These are phyloP conservation scores for Phytophthora pseudosyringae DNA, from an alignment of 352 stramenopile species.

Conservation along the genomic window DNA sequence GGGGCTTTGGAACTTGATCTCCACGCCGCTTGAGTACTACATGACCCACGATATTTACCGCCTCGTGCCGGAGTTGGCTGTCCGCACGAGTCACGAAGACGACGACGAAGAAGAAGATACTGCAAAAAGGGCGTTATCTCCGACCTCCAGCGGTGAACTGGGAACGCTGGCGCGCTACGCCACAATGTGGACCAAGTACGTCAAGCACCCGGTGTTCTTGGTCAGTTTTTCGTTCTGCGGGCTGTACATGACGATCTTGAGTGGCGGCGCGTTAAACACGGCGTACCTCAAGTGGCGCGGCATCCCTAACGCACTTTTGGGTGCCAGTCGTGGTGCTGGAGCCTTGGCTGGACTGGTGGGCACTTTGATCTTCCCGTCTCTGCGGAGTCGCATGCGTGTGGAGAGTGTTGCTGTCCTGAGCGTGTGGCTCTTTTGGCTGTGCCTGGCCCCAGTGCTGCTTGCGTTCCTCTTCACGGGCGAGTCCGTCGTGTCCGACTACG, in stretches of 20 bases:
- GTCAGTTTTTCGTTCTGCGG: conserved; percentile 59
- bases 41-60: conserved; percentile 78
- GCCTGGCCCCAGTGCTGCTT: conserved; percentile 44
- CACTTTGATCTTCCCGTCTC: conserved; percentile 52
- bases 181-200: conserved; percentile 52
- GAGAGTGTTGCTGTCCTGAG: conserved; percentile 57
- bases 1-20: conserved; percentile 82
- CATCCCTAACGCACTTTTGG: conserved; percentile 55
- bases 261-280: conserved; percentile 53
- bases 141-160: conserved; percentile 16
- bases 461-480: conserved; percentile 53
- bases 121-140: conserved; percentile 7
- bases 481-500: conserved; percentile 56
- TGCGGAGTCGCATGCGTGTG: conserved; percentile 40
- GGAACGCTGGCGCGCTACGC: conserved; percentile 37
- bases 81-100: conserved; percentile 35
- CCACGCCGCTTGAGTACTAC: conserved; percentile 75
- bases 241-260: conserved; percentile 70
- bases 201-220: conserved; percentile 60
- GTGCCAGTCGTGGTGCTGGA: conserved; percentile 48
- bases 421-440: conserved; percentile 73
- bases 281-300: conserved; percentile 73
- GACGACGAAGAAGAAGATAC: conserved; percentile 29
- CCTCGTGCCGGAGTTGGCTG: conserved; percentile 50
- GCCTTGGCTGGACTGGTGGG: conserved; percentile 56